Conservation (phyloP, 805 yeast genomes). For the Kodamaea nitidulidarum region DNA sequence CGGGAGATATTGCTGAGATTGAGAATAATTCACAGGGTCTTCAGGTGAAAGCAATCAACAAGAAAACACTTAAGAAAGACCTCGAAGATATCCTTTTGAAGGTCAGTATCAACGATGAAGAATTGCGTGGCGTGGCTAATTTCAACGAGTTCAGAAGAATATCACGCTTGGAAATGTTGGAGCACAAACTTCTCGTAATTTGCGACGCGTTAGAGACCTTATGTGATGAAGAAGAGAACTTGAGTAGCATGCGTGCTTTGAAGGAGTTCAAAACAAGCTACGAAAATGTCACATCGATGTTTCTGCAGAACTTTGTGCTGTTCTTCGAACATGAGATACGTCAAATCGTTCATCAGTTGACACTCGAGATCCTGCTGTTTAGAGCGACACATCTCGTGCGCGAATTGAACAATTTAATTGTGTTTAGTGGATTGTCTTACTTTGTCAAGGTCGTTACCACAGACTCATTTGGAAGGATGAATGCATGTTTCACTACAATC, state of each 20-base stretch:
- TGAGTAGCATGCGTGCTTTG: constrained; percentile 69
- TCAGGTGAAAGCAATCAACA: constrained; percentile 79
- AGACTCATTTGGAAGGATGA: constrained; percentile 44
- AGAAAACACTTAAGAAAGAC: constrained; percentile 68
- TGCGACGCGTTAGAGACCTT: constrained; percentile 65
- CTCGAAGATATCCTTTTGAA: constrained; percentile 64
- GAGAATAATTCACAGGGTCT: constrained; percentile 76
- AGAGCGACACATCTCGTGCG: constrained; percentile 19
- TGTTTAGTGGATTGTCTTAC: constrained; percentile 32
- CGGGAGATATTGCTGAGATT: constrained; percentile 64
- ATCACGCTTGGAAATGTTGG: constrained; percentile 44
- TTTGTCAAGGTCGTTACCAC: constrained; percentile 56
- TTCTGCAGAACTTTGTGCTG: constrained; percentile 42
- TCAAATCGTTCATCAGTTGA: constrained; percentile 36
- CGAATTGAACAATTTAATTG: constrained; percentile 25
- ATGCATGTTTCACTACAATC: constrained; percentile 35
- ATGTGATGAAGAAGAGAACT: constrained; percentile 34
- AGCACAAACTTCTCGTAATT: constrained; percentile 51
- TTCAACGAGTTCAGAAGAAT: constrained; percentile 48
- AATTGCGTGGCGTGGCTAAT: constrained; percentile 43
- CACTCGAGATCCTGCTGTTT: constrained; percentile 24
- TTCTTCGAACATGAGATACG: constrained; percentile 37
- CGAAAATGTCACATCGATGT: constrained; percentile 50
- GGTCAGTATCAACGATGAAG: constrained; percentile 59
- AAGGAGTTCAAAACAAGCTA: constrained; percentile 60